Evolutionary conservation across 305 asterid species (phyloP).

Genomic region (Plantago coronopus): DNA sequence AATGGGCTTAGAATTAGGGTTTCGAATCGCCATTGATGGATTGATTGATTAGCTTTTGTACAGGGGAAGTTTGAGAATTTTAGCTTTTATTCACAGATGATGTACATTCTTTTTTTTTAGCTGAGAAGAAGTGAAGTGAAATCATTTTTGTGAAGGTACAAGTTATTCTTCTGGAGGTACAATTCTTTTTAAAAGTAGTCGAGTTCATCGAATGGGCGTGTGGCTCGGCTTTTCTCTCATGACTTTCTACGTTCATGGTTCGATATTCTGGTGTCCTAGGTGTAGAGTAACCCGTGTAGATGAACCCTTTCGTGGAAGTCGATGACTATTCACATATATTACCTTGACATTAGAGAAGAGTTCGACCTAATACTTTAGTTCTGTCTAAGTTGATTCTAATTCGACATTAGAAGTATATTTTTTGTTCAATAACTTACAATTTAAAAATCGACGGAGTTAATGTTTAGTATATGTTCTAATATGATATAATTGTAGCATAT

Average conservation of each 20-base stretch:
- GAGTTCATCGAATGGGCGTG: no score
- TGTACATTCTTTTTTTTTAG: background rate
- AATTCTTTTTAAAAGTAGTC: background rate
- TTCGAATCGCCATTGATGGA: slow-evolving; percentile 27
- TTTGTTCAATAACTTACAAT: no score
- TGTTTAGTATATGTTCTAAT: no score
- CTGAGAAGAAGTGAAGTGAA: slow-evolving; percentile 7
- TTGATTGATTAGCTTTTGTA: slow-evolving; percentile 3
- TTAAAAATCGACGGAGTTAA: no score
- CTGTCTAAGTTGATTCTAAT: no score
- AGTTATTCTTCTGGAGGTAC: background rate
- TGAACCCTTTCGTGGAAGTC: no score
- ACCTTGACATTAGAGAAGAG: background rate
- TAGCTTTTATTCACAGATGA: background rate
- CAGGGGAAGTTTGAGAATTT: background rate
- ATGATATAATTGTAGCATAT: no score
- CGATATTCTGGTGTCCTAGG: no score
- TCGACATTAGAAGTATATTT: no score
- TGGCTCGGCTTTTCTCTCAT: no score
- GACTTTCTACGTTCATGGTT: no score
- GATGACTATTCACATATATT: background rate
- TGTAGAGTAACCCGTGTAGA: no score
- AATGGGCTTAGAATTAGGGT: slow-evolving; percentile 79
- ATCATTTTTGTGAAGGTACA: background rate
- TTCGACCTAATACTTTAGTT: background rate